Base-by-base conservation (phyloP, 768 basidiomycete species). In the Harrya chromipes region DNA sequence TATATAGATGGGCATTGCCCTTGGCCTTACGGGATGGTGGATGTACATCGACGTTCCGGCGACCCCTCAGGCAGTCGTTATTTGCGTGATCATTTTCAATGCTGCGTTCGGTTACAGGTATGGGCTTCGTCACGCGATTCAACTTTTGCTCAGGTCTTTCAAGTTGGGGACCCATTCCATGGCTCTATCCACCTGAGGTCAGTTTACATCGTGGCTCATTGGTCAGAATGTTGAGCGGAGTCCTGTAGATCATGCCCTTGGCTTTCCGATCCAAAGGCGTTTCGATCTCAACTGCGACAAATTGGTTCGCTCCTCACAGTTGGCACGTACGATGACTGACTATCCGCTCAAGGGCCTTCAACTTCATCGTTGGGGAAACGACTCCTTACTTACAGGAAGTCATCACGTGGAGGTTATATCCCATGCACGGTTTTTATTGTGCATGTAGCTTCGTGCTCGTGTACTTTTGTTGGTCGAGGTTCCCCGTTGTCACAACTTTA, bases 391-490 rank as follows among this genome's bases (percentile, higher is more conserved):
- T 97, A 34, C 92, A 95, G 69, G 91, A 94, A 51, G 68, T 79
- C 19, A 95, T 97, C 57, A 79, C 78, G 36, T 98, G 94, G 94
- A 78, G 89, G 40, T 66, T 97, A 47, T 97, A 97, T 71, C 90
- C 91, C 0, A 94, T 97, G 92, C 93, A 95, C 59, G 91, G 86
- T 20, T 92, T 92, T 71, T 94, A 92, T 69, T 93, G 92, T 64
- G 80, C 80, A 9, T 85, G 88, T 61, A 90, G 90, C 62, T 90
- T 94, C 64, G 72, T 95, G 40, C 72, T 93, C 38, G 88, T 93
- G 6, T 91, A 88, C 67, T 88, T 90, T 69, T 68, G 83, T 92
- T 63, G 56, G 87, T 76, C 4, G 48, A 23, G n/a, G 38, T 46
- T 36, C 4, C 20, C 23, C 14, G 31, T 33, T 24, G 7, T 3